Evolutionary conservation across 2,329 filamentous ascomycete genomes (phyloP), one percentile per base, ranked within the genome.

Genomic region (Metarhizium brunneum): DNA sequence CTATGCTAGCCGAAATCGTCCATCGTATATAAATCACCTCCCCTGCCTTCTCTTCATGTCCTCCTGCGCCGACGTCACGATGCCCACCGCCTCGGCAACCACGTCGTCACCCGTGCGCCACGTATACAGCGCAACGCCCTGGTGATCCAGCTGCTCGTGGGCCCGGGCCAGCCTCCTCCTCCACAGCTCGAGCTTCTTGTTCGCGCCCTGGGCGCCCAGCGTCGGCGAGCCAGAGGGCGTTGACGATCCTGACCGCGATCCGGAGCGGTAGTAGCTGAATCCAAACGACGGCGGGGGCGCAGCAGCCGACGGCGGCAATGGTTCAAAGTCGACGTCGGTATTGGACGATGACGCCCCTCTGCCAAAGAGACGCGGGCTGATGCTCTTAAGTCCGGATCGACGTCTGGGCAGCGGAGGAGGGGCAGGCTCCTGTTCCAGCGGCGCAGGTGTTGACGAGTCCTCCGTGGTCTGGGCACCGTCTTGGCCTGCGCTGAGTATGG

Each of bases 101-200:
- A 89, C 86, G 71, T 94, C 89, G 32, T 77, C 75, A 0, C 89
- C 89, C 11, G 79, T 80, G 47, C 86, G 77, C 89, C 89, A 94
- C 20, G 81, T 89, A 59, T 87, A 82, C 40, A 94, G 66, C 60
- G 79, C 73, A 1, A 94, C 86, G 4, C 86, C 86, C 43, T 84
- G 74, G 5, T 75, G 72, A n/a, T 82, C 80, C 10, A 92, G 75
- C 43, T 74, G 69, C 35, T 83, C 73, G 59, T 87, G 83, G 3
- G 88, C 88, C 48, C 81, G 74, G 47, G 78, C 79, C 72, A 88
- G 81, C 45, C 89, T 74, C 55, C 84, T 79, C 58, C 78, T 76
- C 89, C 88, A 94, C 50, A 90, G 65, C 57, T 86, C 85, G 55
- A 90, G 75, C 60, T 88, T 86, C 71, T 87, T 90, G 68, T 83